These are phyloP conservation scores for Fragosphaeria purpurea DNA, from an alignment of 2,329 filamentous ascomycete genomes.

Conservation along the genomic window DNA sequence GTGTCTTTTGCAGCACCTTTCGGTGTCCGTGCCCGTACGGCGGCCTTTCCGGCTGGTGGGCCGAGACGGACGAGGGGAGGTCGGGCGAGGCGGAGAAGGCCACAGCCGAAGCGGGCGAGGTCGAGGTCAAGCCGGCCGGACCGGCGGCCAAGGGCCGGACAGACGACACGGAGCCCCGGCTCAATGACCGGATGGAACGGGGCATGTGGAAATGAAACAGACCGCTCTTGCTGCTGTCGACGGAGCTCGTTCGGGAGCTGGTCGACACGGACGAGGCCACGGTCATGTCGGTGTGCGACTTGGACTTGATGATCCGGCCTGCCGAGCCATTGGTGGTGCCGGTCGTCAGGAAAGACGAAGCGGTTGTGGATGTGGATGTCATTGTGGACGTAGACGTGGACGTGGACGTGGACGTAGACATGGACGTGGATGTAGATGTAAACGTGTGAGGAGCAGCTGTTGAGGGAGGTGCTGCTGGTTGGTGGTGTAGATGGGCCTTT, in stretches of 20 bases:
- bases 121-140: not conserved
- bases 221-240: conserved; percentile 15
- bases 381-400: not conserved
- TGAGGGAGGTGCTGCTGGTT: no score
- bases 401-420: not conserved
- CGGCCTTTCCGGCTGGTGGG: conserved; percentile 2
- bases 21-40: not conserved
- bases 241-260: conserved; percentile 16
- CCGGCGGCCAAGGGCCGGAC: conserved; percentile 4
- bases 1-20: conserved; percentile 13
- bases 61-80: conserved; percentile 3
- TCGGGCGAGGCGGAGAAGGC: conserved; percentile 1
- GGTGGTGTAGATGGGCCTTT: no score
- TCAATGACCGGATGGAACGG: conserved; percentile 15
- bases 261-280: conserved; percentile 7
- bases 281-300: conserved; percentile 12
- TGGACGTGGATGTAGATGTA: no score
- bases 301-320: conserved; percentile 5
- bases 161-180: conserved; percentile 14
- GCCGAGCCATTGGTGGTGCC: no score
- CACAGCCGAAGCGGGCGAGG: not conserved
- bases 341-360: no score
- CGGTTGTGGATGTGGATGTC: no score
- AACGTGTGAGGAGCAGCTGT: no score
- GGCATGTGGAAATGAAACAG: conserved; percentile 16